phyloP scores from a whole-genome alignment of 176 grass and related monocot species.

The Musa beccarii region DNA sequence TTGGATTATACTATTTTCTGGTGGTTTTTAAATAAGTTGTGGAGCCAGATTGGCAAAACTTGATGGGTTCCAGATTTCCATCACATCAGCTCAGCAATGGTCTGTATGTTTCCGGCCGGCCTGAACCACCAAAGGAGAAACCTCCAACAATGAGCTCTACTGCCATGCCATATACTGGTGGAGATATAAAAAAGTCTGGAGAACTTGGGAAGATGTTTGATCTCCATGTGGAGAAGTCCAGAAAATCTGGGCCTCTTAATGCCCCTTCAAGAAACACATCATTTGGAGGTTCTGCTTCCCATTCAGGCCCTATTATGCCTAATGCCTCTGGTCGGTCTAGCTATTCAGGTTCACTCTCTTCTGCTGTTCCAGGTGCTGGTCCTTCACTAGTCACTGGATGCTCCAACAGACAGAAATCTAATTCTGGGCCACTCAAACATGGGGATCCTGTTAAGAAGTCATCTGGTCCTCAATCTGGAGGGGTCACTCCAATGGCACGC shows the following conservation, averaged over 20 bases:
- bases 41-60: slow-evolving; percentile 20
- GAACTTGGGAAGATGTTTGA: slow-evolving; percentile 98
- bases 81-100: slow-evolving; percentile 91
- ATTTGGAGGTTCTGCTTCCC: slow-evolving; percentile 49
- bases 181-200: slow-evolving; percentile 91
- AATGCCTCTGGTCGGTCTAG: slow-evolving; percentile 44
- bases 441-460: slow-evolving; percentile 74
- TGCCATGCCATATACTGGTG: slow-evolving; percentile 87
- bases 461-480: slow-evolving; percentile 86
- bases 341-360: slow-evolving; percentile 77
- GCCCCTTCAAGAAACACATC: slow-evolving; percentile 48
- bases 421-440: slow-evolving; percentile 78
- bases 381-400: slow-evolving; percentile 16
- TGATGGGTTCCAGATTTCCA: slow-evolving; percentile 72
- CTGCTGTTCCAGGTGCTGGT: slow-evolving; percentile 37
- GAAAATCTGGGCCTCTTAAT: slow-evolving; percentile 81
- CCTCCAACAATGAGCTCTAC: slow-evolving; percentile 54
- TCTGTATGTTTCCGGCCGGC: slow-evolving; percentile 82
- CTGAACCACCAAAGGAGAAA: slow-evolving; percentile 85
- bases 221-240: slow-evolving; percentile 77
- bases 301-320: slow-evolving; percentile 61
- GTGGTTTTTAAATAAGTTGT: slow-evolving; percentile 3
- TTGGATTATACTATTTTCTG: neutral
- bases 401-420: slow-evolving; percentile 67
- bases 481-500: slow-evolving; percentile 76